Evolutionary conservation across 495 filamentous ascomycete genomes (phyloP).

Genomic region (Immersiella caudata): DNA sequence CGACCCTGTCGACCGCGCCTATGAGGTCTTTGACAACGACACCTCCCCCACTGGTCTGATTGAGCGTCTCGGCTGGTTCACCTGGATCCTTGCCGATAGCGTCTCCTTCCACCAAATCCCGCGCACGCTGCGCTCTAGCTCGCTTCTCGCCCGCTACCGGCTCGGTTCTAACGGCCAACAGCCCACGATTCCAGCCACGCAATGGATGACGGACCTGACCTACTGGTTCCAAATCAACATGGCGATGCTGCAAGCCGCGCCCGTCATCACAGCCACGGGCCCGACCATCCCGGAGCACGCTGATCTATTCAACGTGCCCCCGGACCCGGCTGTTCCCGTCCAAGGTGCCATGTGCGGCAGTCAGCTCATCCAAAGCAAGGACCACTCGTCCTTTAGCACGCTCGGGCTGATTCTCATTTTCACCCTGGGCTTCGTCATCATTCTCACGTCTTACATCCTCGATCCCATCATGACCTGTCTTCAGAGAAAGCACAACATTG

Average conservation of each 20-base stretch:
- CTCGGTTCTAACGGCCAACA: not conserved
- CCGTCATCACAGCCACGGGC: not conserved
- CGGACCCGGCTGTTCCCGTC: not conserved
- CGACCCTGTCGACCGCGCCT: not conserved
- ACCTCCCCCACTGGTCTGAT: not conserved
- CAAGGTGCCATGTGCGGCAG: slow-evolving; percentile 2
- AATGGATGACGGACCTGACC: slow-evolving; percentile 18
- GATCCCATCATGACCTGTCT: slow-evolving; percentile 19
- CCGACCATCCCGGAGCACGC: not conserved
- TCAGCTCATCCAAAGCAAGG: slow-evolving; percentile 17
- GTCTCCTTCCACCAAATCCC: not conserved
- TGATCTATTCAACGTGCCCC: not conserved
- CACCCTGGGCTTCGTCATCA: slow-evolving; percentile 20
- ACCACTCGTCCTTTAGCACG: slow-evolving; percentile 24
- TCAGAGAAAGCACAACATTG: not conserved
- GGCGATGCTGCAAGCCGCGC: not conserved
- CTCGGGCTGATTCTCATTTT: slow-evolving; percentile 25
- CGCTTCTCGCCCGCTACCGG: slow-evolving; percentile 1
- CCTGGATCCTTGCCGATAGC: not conserved
- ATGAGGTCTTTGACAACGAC: not conserved
- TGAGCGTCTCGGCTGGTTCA: not conserved
- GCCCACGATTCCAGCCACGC: not conserved
- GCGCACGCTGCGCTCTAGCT: not conserved
- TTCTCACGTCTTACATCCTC: slow-evolving; percentile 21
- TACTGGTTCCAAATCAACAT: slow-evolving; percentile 14